These are phyloP conservation scores for Fusarium citri DNA, from an alignment of 2,329 filamentous ascomycete species.

Conservation along the genomic window DNA sequence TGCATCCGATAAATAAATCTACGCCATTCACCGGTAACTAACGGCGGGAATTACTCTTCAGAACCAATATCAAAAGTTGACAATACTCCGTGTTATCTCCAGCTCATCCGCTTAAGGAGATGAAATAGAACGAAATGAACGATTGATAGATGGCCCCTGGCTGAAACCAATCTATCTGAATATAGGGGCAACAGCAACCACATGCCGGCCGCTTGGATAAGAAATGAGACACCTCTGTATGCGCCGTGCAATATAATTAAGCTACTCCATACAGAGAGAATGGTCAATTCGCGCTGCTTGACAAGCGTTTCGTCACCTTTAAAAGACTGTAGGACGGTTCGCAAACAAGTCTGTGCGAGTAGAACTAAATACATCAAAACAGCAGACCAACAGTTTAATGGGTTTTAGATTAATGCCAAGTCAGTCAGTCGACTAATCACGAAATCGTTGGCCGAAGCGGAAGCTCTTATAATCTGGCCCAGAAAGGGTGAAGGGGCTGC, in stretches of 20 bases:
- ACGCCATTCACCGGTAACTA: conserved; percentile 17
- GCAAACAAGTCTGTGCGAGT: conserved; percentile 29
- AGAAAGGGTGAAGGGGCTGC: conserved; percentile 4
- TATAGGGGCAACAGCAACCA: conserved; percentile 20
- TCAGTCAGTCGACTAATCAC: background rate
- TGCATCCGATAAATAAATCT: background rate
- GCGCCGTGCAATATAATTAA: conserved; percentile 24
- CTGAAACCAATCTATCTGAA: conserved; percentile 20
- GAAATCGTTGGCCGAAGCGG: background rate
- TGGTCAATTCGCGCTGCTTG: conserved; percentile 23
- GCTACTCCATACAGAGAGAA: background rate
- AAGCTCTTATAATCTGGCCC: conserved; percentile 3
- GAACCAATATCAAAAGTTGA: conserved; percentile 8
- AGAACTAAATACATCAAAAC: conserved; percentile 8
- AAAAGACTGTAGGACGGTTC: conserved; percentile 20
- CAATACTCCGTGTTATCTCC: conserved; percentile 23
- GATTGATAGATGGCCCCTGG: conserved; percentile 12
- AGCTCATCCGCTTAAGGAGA: conserved; percentile 20
- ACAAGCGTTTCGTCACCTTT: conserved; percentile 15
- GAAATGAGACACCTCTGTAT: background rate
- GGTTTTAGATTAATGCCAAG: conserved; percentile 15
- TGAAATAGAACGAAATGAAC: conserved; percentile 34
- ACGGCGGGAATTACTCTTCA: conserved; percentile 19
- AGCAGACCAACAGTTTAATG: conserved; percentile 7
- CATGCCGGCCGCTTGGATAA: conserved; percentile 23